These are phyloP conservation scores for Leptodontidium sp. DNA, from an alignment of 2,329 filamentous ascomycete species.

Conservation along the genomic window DNA sequence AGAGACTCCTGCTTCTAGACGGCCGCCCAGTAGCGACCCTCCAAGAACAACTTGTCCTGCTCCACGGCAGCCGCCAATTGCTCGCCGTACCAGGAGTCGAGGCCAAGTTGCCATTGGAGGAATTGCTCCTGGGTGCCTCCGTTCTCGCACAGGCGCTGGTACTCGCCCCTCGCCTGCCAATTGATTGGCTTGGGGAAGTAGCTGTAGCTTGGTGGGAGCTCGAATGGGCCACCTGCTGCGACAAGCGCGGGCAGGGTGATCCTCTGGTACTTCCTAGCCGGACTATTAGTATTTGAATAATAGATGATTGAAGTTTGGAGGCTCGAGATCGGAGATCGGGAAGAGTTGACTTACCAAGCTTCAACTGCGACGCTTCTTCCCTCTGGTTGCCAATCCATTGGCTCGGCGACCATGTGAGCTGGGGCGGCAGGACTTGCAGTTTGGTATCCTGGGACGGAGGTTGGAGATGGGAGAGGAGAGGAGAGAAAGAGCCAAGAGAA, in stretches of 20 bases:
- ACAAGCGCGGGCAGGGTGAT: not conserved
- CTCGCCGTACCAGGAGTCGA: not conserved
- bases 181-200: not conserved
- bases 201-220: not conserved
- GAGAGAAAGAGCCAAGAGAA: not conserved
- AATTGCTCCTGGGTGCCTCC: not conserved
- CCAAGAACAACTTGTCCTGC: slow-evolving; percentile 8
- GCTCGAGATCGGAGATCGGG: not conserved
- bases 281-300: not conserved
- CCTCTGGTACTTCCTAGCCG: not conserved
- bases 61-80: not conserved
- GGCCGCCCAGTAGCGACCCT: not conserved
- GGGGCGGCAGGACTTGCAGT: not conserved
- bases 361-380: not conserved
- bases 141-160: not conserved
- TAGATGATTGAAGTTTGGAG: no score
- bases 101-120: not conserved
- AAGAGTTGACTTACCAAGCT: not conserved
- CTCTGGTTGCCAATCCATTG: not conserved
- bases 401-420: not conserved
- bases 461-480: not conserved
- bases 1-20: not conserved
- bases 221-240: slow-evolving; percentile 3
- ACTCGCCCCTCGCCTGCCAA: not conserved
- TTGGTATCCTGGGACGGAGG: not conserved